Evolutionary conservation across 768 basidiomycete species (phyloP).

Genomic region (Leccinum incarnatum): DNA sequence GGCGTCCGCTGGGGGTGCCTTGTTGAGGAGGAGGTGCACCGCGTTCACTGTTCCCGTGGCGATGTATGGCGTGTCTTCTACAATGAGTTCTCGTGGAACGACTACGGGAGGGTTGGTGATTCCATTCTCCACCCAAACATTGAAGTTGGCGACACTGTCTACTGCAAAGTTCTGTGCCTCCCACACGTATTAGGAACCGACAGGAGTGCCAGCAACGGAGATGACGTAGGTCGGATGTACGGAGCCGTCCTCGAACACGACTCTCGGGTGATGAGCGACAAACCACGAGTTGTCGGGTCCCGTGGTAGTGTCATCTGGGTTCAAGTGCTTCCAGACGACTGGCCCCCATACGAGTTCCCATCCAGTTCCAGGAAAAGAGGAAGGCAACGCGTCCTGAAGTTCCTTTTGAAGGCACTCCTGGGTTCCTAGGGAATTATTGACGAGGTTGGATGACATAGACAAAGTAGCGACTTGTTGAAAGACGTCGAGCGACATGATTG

Average conservation of each 20-base stretch:
- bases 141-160: slow-evolving; percentile 1
- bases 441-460: neutral
- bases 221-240: slow-evolving; percentile 10
- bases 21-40: slow-evolving; percentile 1
- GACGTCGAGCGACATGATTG: neutral
- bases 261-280: slow-evolving; percentile 5
- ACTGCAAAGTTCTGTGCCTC: slow-evolving; percentile 8
- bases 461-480: neutral
- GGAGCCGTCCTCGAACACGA: neutral
- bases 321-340: slow-evolving; percentile 3
- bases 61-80: neutral
- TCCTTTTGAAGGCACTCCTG: neutral
- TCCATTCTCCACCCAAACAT: slow-evolving; percentile 1
- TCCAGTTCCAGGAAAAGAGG: neutral
- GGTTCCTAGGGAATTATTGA: neutral
- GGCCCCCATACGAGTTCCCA: slow-evolving; percentile 16
- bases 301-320: neutral
- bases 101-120: neutral
- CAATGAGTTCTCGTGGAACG: neutral
- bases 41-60: slow-evolving; percentile 1
- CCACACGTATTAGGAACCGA: neutral
- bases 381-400: neutral
- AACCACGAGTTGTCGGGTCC: slow-evolving; percentile 15
- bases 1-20: neutral
- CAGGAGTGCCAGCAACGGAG: slow-evolving; percentile 9